Conservation (phyloP, 78 protist species). For the Dictyostelium firmibasis region DNA sequence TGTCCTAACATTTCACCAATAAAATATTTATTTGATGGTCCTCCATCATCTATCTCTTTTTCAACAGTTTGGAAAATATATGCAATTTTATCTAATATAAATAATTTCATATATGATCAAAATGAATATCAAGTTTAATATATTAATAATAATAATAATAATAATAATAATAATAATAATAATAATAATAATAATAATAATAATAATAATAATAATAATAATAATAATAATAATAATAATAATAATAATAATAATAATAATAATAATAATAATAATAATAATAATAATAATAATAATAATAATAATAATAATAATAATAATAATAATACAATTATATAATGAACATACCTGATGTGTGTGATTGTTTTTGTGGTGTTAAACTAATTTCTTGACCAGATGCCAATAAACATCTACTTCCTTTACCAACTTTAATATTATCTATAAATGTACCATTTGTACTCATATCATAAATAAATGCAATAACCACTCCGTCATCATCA, state of each 20-base stretch:
- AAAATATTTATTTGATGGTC: constrained; percentile 60
- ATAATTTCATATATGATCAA: too few species aligned
- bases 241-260: too few species aligned
- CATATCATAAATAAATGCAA: constrained; percentile 43
- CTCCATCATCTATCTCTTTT: constrained; percentile 70
- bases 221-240: too few species aligned
- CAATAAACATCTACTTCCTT: constrained; percentile 36
- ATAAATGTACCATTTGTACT: constrained; percentile 79
- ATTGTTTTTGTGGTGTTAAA: constrained; percentile 1
- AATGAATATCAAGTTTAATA: too few species aligned
- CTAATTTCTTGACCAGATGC: constrained; percentile 33
- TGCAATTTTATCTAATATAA: constrained; percentile 24
- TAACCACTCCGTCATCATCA: constrained; percentile 27
- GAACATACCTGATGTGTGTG: not conserved
- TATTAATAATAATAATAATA: not conserved
- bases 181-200: not conserved
- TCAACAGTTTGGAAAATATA: constrained; percentile 37
- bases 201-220: not conserved
- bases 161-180: not conserved
- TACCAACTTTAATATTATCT: constrained; percentile 72
- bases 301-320: not conserved
- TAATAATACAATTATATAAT: too few species aligned
- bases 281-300: not conserved
- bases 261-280: too few species aligned
- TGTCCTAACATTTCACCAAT: constrained; percentile 66